A percentile compares a stretch with the other conserved stretches of the same genome.
These are phyloP conservation scores for Monotropa hypopitys DNA, from an alignment of 179 eudicot genomes.

Conservation along the genomic window DNA sequence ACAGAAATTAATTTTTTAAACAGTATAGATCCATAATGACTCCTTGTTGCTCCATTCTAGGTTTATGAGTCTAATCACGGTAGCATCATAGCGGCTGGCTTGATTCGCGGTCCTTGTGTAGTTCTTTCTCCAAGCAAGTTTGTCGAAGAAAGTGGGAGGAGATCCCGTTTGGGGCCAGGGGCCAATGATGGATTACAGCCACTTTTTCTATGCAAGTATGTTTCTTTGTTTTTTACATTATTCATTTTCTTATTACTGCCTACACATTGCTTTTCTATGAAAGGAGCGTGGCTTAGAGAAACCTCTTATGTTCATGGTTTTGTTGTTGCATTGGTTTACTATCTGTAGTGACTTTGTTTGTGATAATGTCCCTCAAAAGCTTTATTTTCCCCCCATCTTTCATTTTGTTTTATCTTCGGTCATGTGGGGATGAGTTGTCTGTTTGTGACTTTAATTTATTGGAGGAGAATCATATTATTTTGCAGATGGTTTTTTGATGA, in stretches of 20 bases:
- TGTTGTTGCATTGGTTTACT: background rate
- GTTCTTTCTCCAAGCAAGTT: slow-evolving; percentile 60
- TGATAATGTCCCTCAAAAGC: background rate
- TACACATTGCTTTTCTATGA: background rate
- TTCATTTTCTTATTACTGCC: background rate
- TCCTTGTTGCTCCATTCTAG: slow-evolving; percentile 23
- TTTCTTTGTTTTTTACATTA: background rate
- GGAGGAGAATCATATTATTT: background rate
- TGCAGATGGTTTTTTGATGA: slow-evolving; percentile 91
- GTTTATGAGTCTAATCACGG: slow-evolving; percentile 77
- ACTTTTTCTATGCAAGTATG: slow-evolving; percentile 59
- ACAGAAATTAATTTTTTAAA: background rate
- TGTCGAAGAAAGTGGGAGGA: slow-evolving; percentile 39
- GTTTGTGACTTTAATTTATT: slow-evolving; percentile 1
- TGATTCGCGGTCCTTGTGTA: slow-evolving; percentile 62
- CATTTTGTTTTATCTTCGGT: background rate
- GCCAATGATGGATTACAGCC: slow-evolving; percentile 31
- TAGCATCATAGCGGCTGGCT: slow-evolving; percentile 41
- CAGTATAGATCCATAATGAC: background rate
- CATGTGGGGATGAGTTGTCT: background rate
- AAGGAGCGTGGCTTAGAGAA: background rate
- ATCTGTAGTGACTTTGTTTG: background rate
- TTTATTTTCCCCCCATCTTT: background rate
- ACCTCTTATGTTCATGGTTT: background rate
- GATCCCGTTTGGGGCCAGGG: slow-evolving; percentile 20